Percentiles rank a stretch among this genome's conserved stretches.
phyloP scores from a whole-genome alignment of 768 basidiomycete species.

The Suillus fuscotomentosus region DNA sequence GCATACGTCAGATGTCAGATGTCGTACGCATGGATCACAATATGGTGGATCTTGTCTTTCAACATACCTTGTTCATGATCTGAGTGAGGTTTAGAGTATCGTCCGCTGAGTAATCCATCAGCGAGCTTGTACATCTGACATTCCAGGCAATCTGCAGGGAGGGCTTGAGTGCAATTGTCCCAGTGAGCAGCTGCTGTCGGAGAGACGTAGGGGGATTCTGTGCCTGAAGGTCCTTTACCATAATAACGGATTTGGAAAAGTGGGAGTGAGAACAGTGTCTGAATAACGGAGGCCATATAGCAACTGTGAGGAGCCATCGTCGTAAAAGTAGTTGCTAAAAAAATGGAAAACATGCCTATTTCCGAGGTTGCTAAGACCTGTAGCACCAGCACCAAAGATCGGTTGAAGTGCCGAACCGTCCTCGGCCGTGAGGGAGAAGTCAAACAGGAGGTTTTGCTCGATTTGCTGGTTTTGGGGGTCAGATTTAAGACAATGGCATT shows the following conservation, averaged over 20 bases:
- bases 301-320: conserved; percentile 52
- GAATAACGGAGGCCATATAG: conserved; percentile 95
- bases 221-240: conserved; percentile 17
- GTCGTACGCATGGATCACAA: conserved; percentile 9
- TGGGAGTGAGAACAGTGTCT: conserved; percentile 80
- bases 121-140: conserved; percentile 93
- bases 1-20: conserved; percentile 7
- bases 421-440: conserved; percentile 87
- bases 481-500: neutral
- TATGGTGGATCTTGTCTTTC: conserved; percentile 2
- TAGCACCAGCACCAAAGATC: conserved; percentile 84
- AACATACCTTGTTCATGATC: conserved; percentile 19
- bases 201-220: conserved; percentile 10
- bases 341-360: conserved; percentile 58
- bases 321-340: neutral
- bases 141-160: conserved; percentile 87
- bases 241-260: conserved; percentile 75
- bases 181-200: conserved; percentile 51
- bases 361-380: conserved; percentile 89
- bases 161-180: conserved; percentile 55
- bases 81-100: conserved; percentile 71
- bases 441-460: conserved; percentile 92
- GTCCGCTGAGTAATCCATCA: conserved; percentile 89
- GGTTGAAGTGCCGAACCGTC: conserved; percentile 87
- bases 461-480: conserved; percentile 62